These are phyloP conservation scores for Scolecobasidium constrictum DNA, from an alignment of 2,329 filamentous ascomycete genomes.

Conservation along the genomic window DNA sequence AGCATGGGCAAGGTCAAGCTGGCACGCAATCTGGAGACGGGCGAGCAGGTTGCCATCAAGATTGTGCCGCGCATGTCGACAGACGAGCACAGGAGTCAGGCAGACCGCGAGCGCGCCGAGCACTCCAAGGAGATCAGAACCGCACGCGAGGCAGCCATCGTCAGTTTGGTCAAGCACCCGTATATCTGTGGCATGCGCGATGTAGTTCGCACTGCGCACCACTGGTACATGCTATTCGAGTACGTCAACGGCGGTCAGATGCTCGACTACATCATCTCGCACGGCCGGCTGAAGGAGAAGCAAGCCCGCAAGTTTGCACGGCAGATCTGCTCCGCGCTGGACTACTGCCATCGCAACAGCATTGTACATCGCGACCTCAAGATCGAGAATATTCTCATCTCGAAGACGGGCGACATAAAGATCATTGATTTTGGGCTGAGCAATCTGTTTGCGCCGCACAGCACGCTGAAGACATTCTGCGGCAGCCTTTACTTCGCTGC, in stretches of 20 bases:
- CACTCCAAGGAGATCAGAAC: slow-evolving; percentile 95
- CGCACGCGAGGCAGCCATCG: slow-evolving; percentile 89
- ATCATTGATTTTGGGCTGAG: slow-evolving; percentile 98
- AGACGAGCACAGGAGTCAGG: slow-evolving; percentile 64
- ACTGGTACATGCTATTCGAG: slow-evolving; percentile 99
- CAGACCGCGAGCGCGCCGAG: slow-evolving; percentile 78
- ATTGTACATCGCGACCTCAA: slow-evolving; percentile 97
- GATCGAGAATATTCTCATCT: slow-evolving; percentile 98
- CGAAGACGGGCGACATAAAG: slow-evolving; percentile 97
- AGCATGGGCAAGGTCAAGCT: slow-evolving; percentile 99
- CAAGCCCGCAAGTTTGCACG: slow-evolving; percentile 95
- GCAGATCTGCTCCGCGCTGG: slow-evolving; percentile 90
- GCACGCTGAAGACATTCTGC: slow-evolving; percentile 89
- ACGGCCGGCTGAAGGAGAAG: slow-evolving; percentile 95
- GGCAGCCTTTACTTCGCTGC: slow-evolving; percentile 97
- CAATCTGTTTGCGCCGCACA: slow-evolving; percentile 82
- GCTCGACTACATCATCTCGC: slow-evolving; percentile 99
- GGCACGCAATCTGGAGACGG: slow-evolving; percentile 78
- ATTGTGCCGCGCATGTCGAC: slow-evolving; percentile 87
- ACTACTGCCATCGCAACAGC: slow-evolving; percentile 96
- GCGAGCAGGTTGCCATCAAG: slow-evolving; percentile 94
- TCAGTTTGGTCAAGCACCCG: slow-evolving; percentile 85
- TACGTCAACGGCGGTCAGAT: slow-evolving; percentile 98
- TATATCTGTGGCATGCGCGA: slow-evolving; percentile 95
- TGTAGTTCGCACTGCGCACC: slow-evolving; percentile 89